Evolutionary conservation across 2,329 filamentous ascomycete species (phyloP), one percentile per base, ranked within the genome.

Genomic region (Claviceps pusilla): DNA sequence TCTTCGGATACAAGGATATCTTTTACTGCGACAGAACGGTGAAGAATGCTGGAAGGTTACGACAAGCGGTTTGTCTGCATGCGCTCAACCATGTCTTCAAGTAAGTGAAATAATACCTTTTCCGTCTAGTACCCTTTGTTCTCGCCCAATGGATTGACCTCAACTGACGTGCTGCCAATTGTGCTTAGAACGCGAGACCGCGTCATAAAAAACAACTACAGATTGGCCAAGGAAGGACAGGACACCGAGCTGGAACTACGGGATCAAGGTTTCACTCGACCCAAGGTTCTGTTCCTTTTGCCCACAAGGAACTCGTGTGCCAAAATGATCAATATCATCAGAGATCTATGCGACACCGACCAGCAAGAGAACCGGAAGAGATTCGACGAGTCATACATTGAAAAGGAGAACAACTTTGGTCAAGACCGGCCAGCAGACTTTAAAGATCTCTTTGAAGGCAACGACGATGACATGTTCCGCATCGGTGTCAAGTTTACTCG

Each of bases 381-480:
- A 0, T 97, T 98, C 63, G 77, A 91, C 42, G 90, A 96, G 54
- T 80, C 80, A 1, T 98, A 90, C 68, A 76, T 83, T 7, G 79
- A 84, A 33, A 78, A 80, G 43, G 79, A 86, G 28, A 56, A 63
- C 47, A 80, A 79, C 43, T 84, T 89, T 60, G 81, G 83, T 31
- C 73, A 79, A 9, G 82, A 87, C 64, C 88, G 89, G 64, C 85
- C 93, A 0, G 84, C 84, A 3, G 93, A 97, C 66, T 97, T 95
- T 69, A 77, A 79, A 29, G 87, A 95, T 55, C 76, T 97, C 0
- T 98, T 98, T 64, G 84, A 84, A 57, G 93, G 93, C 56, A 97
- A 96, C 65, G 89, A 95, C 66, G 93, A 97, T 66, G 93, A 98
- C 70, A 93, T 94, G 79, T 98, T 97, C 72, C 83, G 91, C 3